Base-by-base conservation (phyloP, 176 grass and related monocot species). In the Hsuehochloa calcarea region DNA sequence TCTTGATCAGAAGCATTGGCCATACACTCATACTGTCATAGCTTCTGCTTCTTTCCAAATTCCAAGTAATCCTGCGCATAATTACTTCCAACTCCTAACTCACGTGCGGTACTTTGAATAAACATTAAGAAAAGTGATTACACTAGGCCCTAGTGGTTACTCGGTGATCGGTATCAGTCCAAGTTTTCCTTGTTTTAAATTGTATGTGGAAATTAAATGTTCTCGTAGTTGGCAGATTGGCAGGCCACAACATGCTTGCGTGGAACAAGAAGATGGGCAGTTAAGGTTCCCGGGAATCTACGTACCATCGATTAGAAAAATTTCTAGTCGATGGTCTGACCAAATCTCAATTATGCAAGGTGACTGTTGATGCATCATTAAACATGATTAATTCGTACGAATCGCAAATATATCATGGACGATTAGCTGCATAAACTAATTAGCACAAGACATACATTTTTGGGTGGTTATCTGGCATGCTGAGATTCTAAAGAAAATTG, bases 391-490 rank as follows among this genome's bases (percentile, higher is more conserved):
- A 47, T 90, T 82, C 40, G 14, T 39, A 75, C 59, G 49, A 61
- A 46, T 50, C 40, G 1, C 74, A 41, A 60, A 56, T 65, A 65
- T 65, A 34, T 78, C 49, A 86, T 78, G 45, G 46, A 45, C 0
- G 55, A 59, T 65, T 82, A 72, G 46, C 22, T 77, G 49, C 31
- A 64, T 65, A 77, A 64, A 70, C 14, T 65, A 38, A 11, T 29
- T 27, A 6, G 8, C 22, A 0, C 12, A 29, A 65, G 29, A 64
- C 29, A 72, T 17, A 66, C 66, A 68, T 90, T 90, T 74, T 67
- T 65, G 54, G 81, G 65, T 87, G 84, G 72, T 85, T 78, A 90
- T 81, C 73, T 82, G 73, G 80, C 46, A 60, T 8, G 79, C 37
- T 72, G 29, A 78, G 65, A 81, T 86, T 86, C 22, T 22, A 2